A percentile compares a stretch with the other conserved stretches of the same genome.
These are phyloP conservation scores for Tuctoria greenei DNA, from an alignment of 176 grass and related monocot species.

Conservation along the genomic window DNA sequence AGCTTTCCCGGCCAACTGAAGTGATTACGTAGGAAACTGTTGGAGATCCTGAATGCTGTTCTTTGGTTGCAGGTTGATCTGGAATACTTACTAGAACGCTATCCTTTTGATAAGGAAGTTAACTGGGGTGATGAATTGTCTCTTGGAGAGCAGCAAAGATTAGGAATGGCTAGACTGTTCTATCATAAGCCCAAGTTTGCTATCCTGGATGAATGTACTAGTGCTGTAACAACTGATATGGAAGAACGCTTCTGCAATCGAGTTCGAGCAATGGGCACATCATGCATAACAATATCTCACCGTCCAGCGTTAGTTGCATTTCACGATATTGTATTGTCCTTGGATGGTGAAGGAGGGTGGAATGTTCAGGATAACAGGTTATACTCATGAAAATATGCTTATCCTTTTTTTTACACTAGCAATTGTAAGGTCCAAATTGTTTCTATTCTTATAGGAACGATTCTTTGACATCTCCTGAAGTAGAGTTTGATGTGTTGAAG, in stretches of 20 bases:
- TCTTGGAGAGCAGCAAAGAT: constrained; percentile 96
- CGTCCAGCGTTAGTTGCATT: constrained; percentile 94
- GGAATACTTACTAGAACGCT: constrained; percentile 93
- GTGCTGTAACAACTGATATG: constrained; percentile 98
- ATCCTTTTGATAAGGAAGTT: constrained; percentile 82
- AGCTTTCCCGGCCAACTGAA: not conserved
- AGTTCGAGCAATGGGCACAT: constrained; percentile 92
- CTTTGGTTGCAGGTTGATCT: constrained; percentile 78
- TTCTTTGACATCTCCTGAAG: constrained; percentile 51
- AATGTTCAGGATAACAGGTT: constrained; percentile 90
- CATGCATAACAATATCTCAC: constrained; percentile 97
- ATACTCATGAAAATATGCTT: constrained; percentile 12
- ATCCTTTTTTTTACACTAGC: not conserved
- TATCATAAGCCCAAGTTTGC: constrained; percentile 98
- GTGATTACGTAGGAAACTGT: not conserved
- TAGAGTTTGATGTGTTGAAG: constrained; percentile 48
- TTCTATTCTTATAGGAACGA: constrained; percentile 51
- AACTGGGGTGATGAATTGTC: constrained; percentile 97
- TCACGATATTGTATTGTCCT: constrained; percentile 94
- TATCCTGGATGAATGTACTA: constrained; percentile 98
- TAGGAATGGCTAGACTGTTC: constrained; percentile 97
- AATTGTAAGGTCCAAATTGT: constrained; percentile 12
- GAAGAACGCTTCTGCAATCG: constrained; percentile 92
- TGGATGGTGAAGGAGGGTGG: constrained; percentile 96
- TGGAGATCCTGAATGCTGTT: constrained; percentile 27